Conservation (phyloP, 371 early-diverging fungal genomes). For the Saksenaea vasiformis region DNA sequence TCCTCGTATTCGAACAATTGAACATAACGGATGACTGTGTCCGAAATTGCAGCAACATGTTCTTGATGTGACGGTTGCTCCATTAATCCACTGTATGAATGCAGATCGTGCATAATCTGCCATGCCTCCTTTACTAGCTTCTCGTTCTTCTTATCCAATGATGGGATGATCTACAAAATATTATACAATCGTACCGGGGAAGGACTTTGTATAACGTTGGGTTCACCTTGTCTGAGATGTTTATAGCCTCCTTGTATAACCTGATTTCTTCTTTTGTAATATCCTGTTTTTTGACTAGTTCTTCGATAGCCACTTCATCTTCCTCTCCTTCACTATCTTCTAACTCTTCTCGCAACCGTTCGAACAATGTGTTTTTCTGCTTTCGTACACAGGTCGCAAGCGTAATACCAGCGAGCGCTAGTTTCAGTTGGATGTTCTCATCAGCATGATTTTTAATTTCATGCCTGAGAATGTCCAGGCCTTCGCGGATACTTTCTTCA, state of each 20-base stretch:
- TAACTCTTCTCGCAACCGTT: slow-evolving; percentile 23
- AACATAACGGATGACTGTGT: slow-evolving; percentile 21
- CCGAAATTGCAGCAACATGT: slow-evolving; percentile 18
- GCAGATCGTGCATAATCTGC: slow-evolving; percentile 22
- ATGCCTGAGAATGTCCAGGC: slow-evolving; percentile 37
- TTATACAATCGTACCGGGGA: neutral
- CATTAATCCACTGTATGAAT: slow-evolving; percentile 33
- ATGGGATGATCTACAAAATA: neutral
- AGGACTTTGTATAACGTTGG: neutral
- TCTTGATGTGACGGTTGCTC: slow-evolving; percentile 26
- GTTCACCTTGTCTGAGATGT: slow-evolving; percentile 26
- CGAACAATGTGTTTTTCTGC: slow-evolving; percentile 29
- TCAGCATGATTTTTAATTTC: slow-evolving; percentile 15
- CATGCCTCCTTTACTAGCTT: slow-evolving; percentile 17
- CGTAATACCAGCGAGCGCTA: slow-evolving; percentile 30
- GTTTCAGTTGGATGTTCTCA: slow-evolving; percentile 3
- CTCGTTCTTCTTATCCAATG: neutral
- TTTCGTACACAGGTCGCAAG: slow-evolving; percentile 27
- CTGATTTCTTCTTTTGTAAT: slow-evolving; percentile 30
- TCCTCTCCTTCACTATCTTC: slow-evolving; percentile 25
- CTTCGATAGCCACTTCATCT: slow-evolving; percentile 32
- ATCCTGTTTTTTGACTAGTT: slow-evolving; percentile 33
- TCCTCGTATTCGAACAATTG: slow-evolving; percentile 24
- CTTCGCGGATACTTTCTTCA: slow-evolving; percentile 50
- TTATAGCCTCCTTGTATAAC: slow-evolving; percentile 34